phyloP scores from a whole-genome alignment of 805 yeast species.

The Cyberlindnera euphorbiiphila region DNA sequence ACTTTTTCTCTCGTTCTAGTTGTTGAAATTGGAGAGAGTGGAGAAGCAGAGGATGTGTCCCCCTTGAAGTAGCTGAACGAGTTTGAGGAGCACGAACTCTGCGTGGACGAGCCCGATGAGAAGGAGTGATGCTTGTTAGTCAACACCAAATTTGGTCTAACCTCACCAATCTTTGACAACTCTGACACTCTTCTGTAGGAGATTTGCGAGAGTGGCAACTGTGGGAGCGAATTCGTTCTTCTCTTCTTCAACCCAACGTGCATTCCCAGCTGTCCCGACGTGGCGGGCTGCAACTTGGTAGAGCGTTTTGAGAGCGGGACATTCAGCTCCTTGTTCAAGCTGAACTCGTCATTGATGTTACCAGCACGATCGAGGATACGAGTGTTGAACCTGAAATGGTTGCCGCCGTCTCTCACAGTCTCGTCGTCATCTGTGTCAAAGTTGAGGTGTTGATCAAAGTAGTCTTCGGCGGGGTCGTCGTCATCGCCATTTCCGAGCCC shows the following conservation, averaged over 20 bases:
- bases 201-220: conserved; percentile 45
- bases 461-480: conserved; percentile 10
- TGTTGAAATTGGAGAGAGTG: conserved; percentile 20
- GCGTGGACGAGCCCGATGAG: conserved; percentile 7
- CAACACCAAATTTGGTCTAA: conserved; percentile 33
- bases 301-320: background rate
- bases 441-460: conserved; percentile 11
- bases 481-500: conserved; percentile 3
- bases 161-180: conserved; percentile 38
- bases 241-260: conserved; percentile 37
- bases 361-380: conserved; percentile 2
- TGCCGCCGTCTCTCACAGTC: conserved; percentile 1
- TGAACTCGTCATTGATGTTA: conserved; percentile 15
- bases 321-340: conserved; percentile 14
- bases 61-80: conserved; percentile 9
- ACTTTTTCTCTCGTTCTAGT: conserved; percentile 11
- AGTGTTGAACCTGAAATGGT: conserved; percentile 7
- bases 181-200: conserved; percentile 37
- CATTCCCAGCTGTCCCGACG: conserved; percentile 8
- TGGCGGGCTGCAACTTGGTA: background rate
- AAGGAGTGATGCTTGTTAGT: background rate
- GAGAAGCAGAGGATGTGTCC: conserved; percentile 11
- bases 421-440: conserved; percentile 17
- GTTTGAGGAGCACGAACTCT: conserved; percentile 9
- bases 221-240: conserved; percentile 53